Conservation (phyloP, 371 early-diverging fungal species). For the Mucor lusitanicus region DNA sequence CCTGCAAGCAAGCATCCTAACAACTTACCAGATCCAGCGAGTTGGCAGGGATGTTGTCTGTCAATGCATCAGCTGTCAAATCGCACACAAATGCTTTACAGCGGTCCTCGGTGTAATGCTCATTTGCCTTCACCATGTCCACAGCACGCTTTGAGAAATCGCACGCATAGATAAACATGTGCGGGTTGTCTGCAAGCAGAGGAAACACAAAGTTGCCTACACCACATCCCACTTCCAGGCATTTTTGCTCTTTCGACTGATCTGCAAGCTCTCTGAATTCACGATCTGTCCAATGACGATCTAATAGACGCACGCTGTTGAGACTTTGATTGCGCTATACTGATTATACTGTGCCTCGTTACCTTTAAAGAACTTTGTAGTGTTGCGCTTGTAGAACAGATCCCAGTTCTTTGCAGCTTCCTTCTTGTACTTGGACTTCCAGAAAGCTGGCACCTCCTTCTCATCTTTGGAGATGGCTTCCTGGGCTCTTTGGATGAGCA, state of each 20-base stretch:
- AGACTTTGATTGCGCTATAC: neutral
- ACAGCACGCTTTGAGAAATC: conserved; percentile 85
- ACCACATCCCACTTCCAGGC: conserved; percentile 90
- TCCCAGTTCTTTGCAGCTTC: conserved; percentile 89
- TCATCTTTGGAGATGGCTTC: conserved; percentile 67
- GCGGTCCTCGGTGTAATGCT: conserved; percentile 59
- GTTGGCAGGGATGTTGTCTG: conserved; percentile 61
- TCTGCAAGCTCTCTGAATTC: conserved; percentile 87
- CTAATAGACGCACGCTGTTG: conserved; percentile 23
- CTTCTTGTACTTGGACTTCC: conserved; percentile 80
- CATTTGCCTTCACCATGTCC: conserved; percentile 73
- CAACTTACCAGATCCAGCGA: conserved; percentile 66
- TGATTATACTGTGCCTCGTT: no score
- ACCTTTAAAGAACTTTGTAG: conserved; percentile 89
- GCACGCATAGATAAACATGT: conserved; percentile 77
- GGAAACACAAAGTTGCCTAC: conserved; percentile 97
- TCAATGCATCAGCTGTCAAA: conserved; percentile 67
- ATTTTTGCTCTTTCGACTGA: conserved; percentile 28
- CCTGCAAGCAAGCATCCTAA: no score
- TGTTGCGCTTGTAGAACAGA: conserved; percentile 90
- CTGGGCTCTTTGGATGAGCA: conserved; percentile 59
- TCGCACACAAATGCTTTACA: conserved; percentile 87
- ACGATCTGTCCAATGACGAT: conserved; percentile 94
- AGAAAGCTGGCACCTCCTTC: conserved; percentile 71
- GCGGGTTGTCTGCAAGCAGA: conserved; percentile 73